Conservation (phyloP, 345 rosid species). For the Dimocarpus longan region DNA sequence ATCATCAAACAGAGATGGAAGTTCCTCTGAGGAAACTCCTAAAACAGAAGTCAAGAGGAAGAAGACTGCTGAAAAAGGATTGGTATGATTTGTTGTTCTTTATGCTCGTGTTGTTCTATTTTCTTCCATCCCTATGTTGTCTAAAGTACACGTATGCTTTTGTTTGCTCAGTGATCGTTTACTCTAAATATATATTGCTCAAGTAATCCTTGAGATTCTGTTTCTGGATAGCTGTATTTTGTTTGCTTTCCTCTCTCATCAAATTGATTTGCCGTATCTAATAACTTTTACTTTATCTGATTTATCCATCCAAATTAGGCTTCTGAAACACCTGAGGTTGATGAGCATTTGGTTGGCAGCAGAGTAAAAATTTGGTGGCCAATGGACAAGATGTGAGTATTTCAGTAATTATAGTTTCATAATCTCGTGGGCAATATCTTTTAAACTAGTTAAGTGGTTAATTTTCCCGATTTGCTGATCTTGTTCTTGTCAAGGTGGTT, state of each 20-base stretch:
- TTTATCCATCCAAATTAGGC: slow-evolving; percentile 34
- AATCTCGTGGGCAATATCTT: background rate
- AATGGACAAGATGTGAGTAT: slow-evolving; percentile 56
- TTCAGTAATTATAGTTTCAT: slow-evolving; percentile 8
- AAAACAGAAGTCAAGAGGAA: slow-evolving; percentile 42
- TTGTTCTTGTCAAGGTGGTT: slow-evolving; percentile 16
- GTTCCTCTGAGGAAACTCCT: slow-evolving; percentile 32
- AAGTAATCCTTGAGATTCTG: background rate
- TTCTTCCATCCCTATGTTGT: background rate
- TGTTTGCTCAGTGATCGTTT: background rate
- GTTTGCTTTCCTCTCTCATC: background rate
- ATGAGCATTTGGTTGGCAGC: slow-evolving; percentile 49
- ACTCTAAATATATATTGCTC: slow-evolving; percentile 1
- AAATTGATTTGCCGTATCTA: background rate
- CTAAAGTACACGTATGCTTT: background rate
- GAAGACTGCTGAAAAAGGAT: slow-evolving; percentile 42
- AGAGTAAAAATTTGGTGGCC: slow-evolving; percentile 82
- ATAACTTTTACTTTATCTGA: background rate
- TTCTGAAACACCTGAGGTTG: slow-evolving; percentile 31
- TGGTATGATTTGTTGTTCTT: slow-evolving; percentile 32
- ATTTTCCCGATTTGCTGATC: background rate
- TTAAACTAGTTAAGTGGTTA: background rate
- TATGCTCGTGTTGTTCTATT: slow-evolving; percentile 7
- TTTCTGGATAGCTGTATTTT: background rate
- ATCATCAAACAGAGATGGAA: slow-evolving; percentile 29